These are phyloP conservation scores for Bruguiera gymnorhiza DNA, from an alignment of 345 rosid species.

Conservation along the genomic window DNA sequence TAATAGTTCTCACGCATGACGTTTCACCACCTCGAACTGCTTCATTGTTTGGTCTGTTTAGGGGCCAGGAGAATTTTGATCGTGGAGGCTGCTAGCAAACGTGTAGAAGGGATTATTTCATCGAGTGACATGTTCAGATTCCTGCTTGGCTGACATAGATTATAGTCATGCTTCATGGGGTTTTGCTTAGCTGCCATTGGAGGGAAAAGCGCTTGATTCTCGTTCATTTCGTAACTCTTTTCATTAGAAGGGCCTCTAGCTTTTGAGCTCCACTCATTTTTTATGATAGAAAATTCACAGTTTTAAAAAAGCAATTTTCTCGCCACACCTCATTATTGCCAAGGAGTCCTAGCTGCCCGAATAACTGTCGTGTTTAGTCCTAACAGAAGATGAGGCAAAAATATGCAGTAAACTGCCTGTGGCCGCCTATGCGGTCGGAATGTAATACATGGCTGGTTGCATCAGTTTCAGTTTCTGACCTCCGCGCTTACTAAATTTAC, in stretches of 20 bases:
- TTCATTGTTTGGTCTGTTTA: conserved; percentile 11
- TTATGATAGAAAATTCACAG: conserved; percentile 40
- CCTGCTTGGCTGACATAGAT: conserved; percentile 40
- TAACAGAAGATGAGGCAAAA: conserved; percentile 22
- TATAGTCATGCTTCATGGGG: too few species aligned
- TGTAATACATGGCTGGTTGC: conserved; percentile 9
- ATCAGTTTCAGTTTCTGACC: background rate
- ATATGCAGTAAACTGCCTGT: conserved; percentile 7
- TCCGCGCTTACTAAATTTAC: conserved; percentile 2
- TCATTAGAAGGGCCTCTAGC: conserved; percentile 21
- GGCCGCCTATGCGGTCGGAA: conserved; percentile 7
- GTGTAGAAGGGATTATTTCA: conserved; percentile 77
- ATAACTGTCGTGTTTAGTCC: conserved; percentile 19
- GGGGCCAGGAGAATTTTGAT: conserved; percentile 69
- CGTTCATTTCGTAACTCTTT: conserved; percentile 14
- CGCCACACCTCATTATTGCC: conserved; percentile 18
- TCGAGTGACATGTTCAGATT: conserved; percentile 64
- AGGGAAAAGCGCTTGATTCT: conserved; percentile 22
- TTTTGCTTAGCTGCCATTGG: conserved; percentile 10
- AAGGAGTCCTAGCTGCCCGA: conserved; percentile 17
- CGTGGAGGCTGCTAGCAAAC: conserved; percentile 86
- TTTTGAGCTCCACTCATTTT: conserved; percentile 16
- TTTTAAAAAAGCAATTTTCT: conserved; percentile 24
- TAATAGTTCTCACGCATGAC: too few species aligned
- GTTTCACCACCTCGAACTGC: background rate